Percentiles rank a stretch among this genome's conserved stretches.
These are phyloP conservation scores for Spinacia oleracea DNA, from an alignment of 179 eudicot genomes.

Conservation along the genomic window DNA sequence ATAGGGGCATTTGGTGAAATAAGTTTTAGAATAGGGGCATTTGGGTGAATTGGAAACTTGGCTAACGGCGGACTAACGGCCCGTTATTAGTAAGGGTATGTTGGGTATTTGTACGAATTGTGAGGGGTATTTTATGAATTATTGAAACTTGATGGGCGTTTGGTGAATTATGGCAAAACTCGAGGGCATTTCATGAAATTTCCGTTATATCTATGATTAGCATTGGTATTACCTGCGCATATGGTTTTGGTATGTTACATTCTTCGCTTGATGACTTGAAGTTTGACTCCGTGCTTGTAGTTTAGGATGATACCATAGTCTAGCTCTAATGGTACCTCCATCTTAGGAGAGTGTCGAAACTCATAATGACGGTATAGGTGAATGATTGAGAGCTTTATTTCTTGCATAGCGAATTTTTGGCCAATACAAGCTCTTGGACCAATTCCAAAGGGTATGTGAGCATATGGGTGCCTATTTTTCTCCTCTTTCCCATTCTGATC, in stretches of 20 bases:
- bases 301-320: constrained; percentile 81
- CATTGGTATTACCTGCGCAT: neutral
- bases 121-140: no score
- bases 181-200: no score
- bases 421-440: constrained; percentile 98
- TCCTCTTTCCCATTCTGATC: constrained; percentile 71
- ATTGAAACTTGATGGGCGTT: no score
- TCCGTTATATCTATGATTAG: neutral
- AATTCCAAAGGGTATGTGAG: constrained; percentile 89
- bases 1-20: no score
- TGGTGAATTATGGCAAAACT: no score
- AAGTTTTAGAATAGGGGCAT: no score
- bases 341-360: constrained; percentile 71
- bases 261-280: constrained; percentile 55
- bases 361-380: constrained; percentile 67
- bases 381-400: constrained; percentile 70
- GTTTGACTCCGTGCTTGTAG: constrained; percentile 82
- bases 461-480: constrained; percentile 85
- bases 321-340: constrained; percentile 77
- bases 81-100: no score
- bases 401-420: constrained; percentile 80
- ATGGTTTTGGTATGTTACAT: neutral
- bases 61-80: no score
- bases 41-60: no score
- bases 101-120: no score